These are phyloP conservation scores for Xylariaceae sp. DNA, from an alignment of 2,329 filamentous ascomycete species.

Conservation along the genomic window DNA sequence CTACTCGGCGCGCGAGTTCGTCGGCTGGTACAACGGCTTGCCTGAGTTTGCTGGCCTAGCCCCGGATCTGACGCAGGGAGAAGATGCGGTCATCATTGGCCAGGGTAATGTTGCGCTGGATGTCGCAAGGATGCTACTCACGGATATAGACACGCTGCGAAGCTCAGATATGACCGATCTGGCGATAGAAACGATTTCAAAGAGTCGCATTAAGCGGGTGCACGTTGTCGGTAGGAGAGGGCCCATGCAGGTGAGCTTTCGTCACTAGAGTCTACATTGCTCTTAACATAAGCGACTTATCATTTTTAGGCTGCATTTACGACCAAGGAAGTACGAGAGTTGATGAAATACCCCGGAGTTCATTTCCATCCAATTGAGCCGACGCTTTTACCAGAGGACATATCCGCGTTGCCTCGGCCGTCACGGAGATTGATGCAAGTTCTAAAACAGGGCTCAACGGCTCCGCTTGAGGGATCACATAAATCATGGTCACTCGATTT, in stretches of 20 bases:
- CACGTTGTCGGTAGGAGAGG: slow-evolving; percentile 85
- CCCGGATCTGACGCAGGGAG: slow-evolving; percentile 68
- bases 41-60: slow-evolving; percentile 70
- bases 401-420: slow-evolving; percentile 67
- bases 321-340: slow-evolving; percentile 87
- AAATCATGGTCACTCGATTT: slow-evolving; percentile 84
- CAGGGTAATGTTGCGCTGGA: slow-evolving; percentile 96
- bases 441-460: slow-evolving; percentile 65
- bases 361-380: slow-evolving; percentile 65
- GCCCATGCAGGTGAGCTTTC: slow-evolving; percentile 65
- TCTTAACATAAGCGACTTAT: not conserved
- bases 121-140: slow-evolving; percentile 80
- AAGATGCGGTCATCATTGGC: slow-evolving; percentile 82
- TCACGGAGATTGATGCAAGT: slow-evolving; percentile 75
- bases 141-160: slow-evolving; percentile 64
- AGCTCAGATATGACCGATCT: slow-evolving; percentile 86
- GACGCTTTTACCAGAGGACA: slow-evolving; percentile 60
- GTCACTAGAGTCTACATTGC: not conserved
- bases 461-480: slow-evolving; percentile 41
- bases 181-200: slow-evolving; percentile 67
- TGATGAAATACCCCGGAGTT: slow-evolving; percentile 70
- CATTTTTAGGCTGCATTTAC: slow-evolving; percentile 75
- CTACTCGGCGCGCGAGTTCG: slow-evolving; percentile 85
- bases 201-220: slow-evolving; percentile 71
- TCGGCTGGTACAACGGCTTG: slow-evolving; percentile 97